A percentile compares a stretch with the other conserved stretches of the same genome.
These are phyloP conservation scores for Emmonsiellopsis sp. DNA, from an alignment of 2,329 filamentous ascomycete species.

Conservation along the genomic window DNA sequence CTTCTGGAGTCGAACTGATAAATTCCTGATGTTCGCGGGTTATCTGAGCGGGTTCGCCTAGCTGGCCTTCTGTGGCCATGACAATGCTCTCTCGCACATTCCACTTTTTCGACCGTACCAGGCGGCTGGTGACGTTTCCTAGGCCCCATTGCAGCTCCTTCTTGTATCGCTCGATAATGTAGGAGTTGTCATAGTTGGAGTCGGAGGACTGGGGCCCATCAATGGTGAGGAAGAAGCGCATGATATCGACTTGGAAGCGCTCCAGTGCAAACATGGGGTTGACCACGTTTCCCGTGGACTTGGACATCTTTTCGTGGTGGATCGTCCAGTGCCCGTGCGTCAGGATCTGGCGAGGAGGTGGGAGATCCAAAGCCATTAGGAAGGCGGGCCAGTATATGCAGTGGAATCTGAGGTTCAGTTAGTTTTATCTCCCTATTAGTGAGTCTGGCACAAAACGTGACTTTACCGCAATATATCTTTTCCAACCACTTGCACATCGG, in stretches of 20 bases:
- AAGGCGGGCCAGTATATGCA: slow-evolving; percentile 98
- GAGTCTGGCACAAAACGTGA: neutral
- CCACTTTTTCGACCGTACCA: slow-evolving; percentile 62
- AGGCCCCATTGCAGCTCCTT: slow-evolving; percentile 68
- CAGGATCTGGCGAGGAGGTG: slow-evolving; percentile 68
- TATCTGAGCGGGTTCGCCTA: slow-evolving; percentile 21
- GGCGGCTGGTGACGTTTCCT: slow-evolving; percentile 69
- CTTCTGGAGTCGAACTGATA: slow-evolving; percentile 32
- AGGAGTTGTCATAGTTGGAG: slow-evolving; percentile 72
- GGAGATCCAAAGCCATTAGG: slow-evolving; percentile 76
- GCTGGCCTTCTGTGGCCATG: slow-evolving; percentile 21
- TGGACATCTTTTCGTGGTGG: slow-evolving; percentile 88
- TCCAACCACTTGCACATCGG: slow-evolving; percentile 83
- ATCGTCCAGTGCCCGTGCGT: slow-evolving; percentile 96
- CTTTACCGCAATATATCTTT: slow-evolving; percentile 78
- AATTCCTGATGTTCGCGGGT: slow-evolving; percentile 29
- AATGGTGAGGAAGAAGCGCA: slow-evolving; percentile 81
- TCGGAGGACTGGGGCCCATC: slow-evolving; percentile 71
- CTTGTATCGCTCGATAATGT: slow-evolving; percentile 67
- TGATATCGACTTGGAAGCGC: slow-evolving; percentile 74
- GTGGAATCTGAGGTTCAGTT: slow-evolving; percentile 55
- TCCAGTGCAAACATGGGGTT: slow-evolving; percentile 88
- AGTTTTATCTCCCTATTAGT: neutral
- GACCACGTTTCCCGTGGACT: slow-evolving; percentile 88
- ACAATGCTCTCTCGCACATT: slow-evolving; percentile 53